Percentiles rank a stretch among this genome's conserved stretches.
phyloP scores from a whole-genome alignment of 2,329 filamentous ascomycete species.

The Dothideomycetidae sp. region DNA sequence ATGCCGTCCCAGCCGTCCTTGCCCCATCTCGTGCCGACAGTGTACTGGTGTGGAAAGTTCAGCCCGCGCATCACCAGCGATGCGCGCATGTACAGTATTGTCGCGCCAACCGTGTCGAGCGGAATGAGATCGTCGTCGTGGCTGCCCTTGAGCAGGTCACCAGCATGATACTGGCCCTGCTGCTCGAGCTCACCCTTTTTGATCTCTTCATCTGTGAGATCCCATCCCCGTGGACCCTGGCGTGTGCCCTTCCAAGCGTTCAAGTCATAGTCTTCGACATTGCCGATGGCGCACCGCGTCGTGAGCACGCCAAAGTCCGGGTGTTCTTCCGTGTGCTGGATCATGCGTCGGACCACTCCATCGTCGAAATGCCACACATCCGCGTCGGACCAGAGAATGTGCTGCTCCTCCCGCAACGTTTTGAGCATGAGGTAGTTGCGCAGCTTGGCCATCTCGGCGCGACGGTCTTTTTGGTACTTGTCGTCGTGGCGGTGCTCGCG shows the following conservation, averaged over 20 bases:
- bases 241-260: constrained; percentile 21
- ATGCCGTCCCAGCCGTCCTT: constrained; percentile 23
- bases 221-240: not conserved
- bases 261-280: constrained; percentile 25
- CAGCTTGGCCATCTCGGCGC: constrained; percentile 18
- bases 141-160: constrained; percentile 16
- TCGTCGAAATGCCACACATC: constrained; percentile 24
- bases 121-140: constrained; percentile 21
- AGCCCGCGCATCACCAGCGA: constrained; percentile 22
- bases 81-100: constrained; percentile 24
- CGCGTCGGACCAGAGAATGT: constrained; percentile 26
- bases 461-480: constrained; percentile 12
- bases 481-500: constrained; percentile 3
- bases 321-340: constrained; percentile 17
- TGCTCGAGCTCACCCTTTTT: not conserved
- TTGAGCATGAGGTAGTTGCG: constrained; percentile 25
- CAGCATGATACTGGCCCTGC: constrained; percentile 1
- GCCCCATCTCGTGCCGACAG: constrained; percentile 25
- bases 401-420: constrained; percentile 20
- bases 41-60: constrained; percentile 22
- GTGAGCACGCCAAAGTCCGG: constrained; percentile 23
- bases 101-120: constrained; percentile 25
- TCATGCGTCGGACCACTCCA: constrained; percentile 21
- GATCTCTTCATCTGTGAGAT: not conserved
- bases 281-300: constrained; percentile 21